Percentiles rank a stretch among this genome's conserved stretches.
Conservation (phyloP, 805 yeast species). For the Komagataella pseudopastoris region DNA sequence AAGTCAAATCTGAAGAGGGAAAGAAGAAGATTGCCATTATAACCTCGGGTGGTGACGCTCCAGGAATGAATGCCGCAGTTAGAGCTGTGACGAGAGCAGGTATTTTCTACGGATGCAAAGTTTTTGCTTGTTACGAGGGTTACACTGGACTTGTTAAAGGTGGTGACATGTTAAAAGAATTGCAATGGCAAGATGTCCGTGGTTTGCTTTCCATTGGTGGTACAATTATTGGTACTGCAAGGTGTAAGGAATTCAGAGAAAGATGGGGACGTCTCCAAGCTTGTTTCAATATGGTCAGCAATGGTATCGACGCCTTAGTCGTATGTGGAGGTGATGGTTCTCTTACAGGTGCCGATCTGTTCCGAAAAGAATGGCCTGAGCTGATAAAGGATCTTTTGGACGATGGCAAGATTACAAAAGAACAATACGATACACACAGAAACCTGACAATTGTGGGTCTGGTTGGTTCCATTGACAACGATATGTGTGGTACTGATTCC, state of each 20-base stretch:
- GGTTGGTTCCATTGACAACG: constrained; percentile 78
- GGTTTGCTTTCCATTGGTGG: constrained; percentile 65
- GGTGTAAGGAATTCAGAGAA: constrained; percentile 56
- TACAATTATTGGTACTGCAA: constrained; percentile 68
- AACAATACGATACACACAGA: constrained; percentile 31
- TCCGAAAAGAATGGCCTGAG: constrained; percentile 69
- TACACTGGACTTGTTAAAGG: constrained; percentile 62
- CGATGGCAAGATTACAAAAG: constrained; percentile 28
- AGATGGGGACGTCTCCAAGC: constrained; percentile 51
- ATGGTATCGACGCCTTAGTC: constrained; percentile 66
- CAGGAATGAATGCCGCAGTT: constrained; percentile 71
- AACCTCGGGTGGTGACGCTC: constrained; percentile 79
- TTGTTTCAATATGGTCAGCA: constrained; percentile 49
- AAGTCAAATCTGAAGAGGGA: neutral
- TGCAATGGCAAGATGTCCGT: constrained; percentile 64
- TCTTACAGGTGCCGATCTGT: constrained; percentile 69
- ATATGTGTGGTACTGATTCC: constrained; percentile 75
- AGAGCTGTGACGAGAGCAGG: constrained; percentile 62
- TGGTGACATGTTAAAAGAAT: constrained; percentile 43
- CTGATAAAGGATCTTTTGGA: constrained; percentile 42
- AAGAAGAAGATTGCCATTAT: constrained; percentile 50
- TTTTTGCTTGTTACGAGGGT: constrained; percentile 61
- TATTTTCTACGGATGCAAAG: constrained; percentile 50
- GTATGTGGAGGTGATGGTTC: constrained; percentile 84
- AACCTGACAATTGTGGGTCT: constrained; percentile 60